Evolutionary conservation across 2,329 filamentous ascomycete species (phyloP), one percentile per base, ranked within the genome.

Genomic region (Colletotrichum tamarilloi): DNA sequence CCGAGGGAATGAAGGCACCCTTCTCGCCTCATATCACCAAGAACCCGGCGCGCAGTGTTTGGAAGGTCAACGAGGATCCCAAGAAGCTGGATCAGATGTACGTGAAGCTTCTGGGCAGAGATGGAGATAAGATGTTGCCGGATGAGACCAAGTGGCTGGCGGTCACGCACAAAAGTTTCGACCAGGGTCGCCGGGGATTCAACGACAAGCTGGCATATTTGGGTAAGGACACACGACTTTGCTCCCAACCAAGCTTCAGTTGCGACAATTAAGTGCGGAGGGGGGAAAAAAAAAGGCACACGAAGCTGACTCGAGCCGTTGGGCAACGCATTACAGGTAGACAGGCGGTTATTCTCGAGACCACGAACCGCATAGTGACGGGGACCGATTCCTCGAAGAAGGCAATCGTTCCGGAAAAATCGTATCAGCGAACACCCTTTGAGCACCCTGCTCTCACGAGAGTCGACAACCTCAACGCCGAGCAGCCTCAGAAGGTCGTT

Each of bases 121-220:
- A 89, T 58, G 94, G 94, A 70, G 90, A 93, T 77, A 90, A 89
- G 77, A 82, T 97, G 81, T 87, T 99, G 71, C 92, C 93, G 2
- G 95, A 98, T 19, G 96, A 99, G 85, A 88, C 97, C 75, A 98
- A 98, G 85, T 99, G 97, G 97, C 86, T 98, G 79, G 95, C 95
- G 35, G 91, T 99, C 68, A 99, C 97, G 76, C 97, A 98, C 84
- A 98, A 98, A 90, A 98, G 95, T 84, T 98, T 98, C 80, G 96
- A 99, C 81, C 95, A 98, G 80, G 97, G 95, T 65, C 89, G 95
- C 79, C 92, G 95, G 87, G 96, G 96, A 1, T 98, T 96, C 85
- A 99, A 99, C 82, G 96, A 98, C 79, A 91, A 94, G 75, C 86
- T 99, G 82, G 94, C 95, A n/a, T 95, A 94, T 80, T 86, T 97